Percentiles rank a stretch among this genome's conserved stretches.
phyloP scores from a whole-genome alignment of 352 stramenopile genomes.

The Pythium aquatile region DNA sequence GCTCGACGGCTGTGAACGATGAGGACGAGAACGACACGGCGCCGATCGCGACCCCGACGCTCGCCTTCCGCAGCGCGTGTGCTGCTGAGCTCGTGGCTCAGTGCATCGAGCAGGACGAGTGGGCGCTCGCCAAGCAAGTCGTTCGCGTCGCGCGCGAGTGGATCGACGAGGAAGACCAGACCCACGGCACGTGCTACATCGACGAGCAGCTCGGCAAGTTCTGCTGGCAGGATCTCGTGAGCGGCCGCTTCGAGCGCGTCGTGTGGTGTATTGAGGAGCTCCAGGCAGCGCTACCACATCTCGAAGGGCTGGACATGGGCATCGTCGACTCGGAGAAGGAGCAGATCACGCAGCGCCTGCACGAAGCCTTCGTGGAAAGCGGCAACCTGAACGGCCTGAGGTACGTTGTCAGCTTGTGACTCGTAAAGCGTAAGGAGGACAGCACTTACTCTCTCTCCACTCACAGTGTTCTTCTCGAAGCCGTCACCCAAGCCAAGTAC shows the following conservation, averaged over 20 bases:
- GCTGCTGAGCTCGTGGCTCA: slow-evolving; percentile 62
- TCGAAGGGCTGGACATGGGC: slow-evolving; percentile 7
- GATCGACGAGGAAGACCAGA: slow-evolving; percentile 37
- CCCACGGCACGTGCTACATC: slow-evolving; percentile 33
- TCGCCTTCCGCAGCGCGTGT: slow-evolving; percentile 46
- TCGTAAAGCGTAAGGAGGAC: no score
- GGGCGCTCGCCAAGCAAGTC: slow-evolving; percentile 67
- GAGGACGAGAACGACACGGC: neutral
- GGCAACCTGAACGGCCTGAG: slow-evolving; percentile 13
- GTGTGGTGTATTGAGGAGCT: slow-evolving; percentile 61
- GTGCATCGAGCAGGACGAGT: slow-evolving; percentile 80
- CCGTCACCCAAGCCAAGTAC: slow-evolving; percentile 27
- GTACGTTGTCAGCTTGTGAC: slow-evolving; percentile 2
- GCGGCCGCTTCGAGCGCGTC: slow-evolving; percentile 66
- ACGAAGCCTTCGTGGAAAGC: slow-evolving; percentile 19
- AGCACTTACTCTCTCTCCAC: neutral
- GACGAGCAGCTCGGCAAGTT: slow-evolving; percentile 61
- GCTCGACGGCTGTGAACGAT: slow-evolving; percentile 28
- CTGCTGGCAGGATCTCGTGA: slow-evolving; percentile 52
- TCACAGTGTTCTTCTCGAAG: slow-evolving; percentile 24
- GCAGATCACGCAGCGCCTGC: slow-evolving; percentile 14
- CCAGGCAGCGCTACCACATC: slow-evolving; percentile 52
- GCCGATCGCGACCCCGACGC: slow-evolving; percentile 3
- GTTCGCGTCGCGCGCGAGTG: slow-evolving; percentile 82
- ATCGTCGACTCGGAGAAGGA: slow-evolving; percentile 15